Evolutionary conservation across 1,139 yeast species (phyloP).

Genomic region (Geotrichum fermentans): DNA sequence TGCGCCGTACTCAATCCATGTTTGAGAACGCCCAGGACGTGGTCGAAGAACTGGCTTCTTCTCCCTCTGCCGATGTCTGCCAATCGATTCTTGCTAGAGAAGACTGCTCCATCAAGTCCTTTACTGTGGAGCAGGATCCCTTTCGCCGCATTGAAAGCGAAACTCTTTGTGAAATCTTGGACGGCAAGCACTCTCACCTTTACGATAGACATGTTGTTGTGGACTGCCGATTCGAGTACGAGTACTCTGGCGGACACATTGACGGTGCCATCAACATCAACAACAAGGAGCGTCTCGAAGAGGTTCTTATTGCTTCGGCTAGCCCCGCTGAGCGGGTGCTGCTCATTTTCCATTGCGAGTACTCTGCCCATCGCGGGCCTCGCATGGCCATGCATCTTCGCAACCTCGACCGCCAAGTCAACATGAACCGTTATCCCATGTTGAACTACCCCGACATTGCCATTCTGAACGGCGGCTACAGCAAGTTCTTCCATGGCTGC

Average conservation of each 20-base stretch:
- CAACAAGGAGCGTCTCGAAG: conserved; percentile 62
- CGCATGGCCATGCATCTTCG: conserved; percentile 83
- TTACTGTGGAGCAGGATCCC: conserved; percentile 52
- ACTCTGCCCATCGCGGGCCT: conserved; percentile 89
- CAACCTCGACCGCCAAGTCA: conserved; percentile 70
- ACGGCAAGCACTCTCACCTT: conserved; percentile 49
- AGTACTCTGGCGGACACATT: conserved; percentile 88
- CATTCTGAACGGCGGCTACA: conserved; percentile 87
- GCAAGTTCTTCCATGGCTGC: conserved; percentile 59
- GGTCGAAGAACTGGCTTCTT: conserved; percentile 8
- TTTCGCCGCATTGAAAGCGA: conserved; percentile 70
- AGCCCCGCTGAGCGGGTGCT: conserved; percentile 40
- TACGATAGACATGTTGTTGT: conserved; percentile 62
- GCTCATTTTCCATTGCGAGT: conserved; percentile 88
- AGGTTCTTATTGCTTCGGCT: conserved; percentile 31
- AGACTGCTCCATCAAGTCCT: conserved; percentile 32
- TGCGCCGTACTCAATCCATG: conserved; percentile 65
- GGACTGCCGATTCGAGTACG: conserved; percentile 94
- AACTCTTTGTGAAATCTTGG: conserved; percentile 59
- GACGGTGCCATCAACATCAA: conserved; percentile 74
- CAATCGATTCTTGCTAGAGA: conserved; percentile 4
- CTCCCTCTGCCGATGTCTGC: conserved; percentile 13
- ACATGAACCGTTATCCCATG: conserved; percentile 71
- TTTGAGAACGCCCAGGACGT: conserved; percentile 45
- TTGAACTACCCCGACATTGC: conserved; percentile 83